phyloP scores from a whole-genome alignment of 352 stramenopile species.

The Globisporangium iwayamae region DNA sequence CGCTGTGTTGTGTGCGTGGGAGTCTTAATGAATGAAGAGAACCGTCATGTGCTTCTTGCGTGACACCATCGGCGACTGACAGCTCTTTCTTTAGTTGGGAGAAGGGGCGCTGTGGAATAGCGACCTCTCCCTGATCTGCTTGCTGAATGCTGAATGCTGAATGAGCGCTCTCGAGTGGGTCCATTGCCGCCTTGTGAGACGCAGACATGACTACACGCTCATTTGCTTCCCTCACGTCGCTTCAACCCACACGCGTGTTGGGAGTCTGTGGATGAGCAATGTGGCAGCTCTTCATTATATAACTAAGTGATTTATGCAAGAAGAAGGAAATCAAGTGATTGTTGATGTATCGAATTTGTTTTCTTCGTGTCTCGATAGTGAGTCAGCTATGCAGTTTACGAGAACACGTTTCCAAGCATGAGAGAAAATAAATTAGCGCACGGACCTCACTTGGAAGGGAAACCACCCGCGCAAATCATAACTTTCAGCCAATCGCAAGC shows the following conservation, averaged over 20 bases:
- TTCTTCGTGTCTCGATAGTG: neutral
- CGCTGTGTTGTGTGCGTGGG: neutral
- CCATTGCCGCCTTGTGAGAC: neutral
- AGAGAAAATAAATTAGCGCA: constrained; percentile 7
- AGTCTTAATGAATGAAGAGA: too few species aligned
- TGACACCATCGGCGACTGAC: too few species aligned
- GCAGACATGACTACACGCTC: too few species aligned
- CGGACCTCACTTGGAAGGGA: neutral
- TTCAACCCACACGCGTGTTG: neutral
- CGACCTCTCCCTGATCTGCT: too few species aligned
- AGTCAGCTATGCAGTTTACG: neutral
- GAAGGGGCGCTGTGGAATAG: too few species aligned
- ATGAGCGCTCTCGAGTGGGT: neutral
- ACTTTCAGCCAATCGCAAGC: neutral
- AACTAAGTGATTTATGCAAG: neutral
- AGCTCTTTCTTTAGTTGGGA: too few species aligned
- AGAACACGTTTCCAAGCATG: neutral
- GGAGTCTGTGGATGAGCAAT: neutral
- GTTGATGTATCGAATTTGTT: too few species aligned
- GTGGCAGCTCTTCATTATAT: neutral
- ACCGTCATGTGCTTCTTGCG: too few species aligned
- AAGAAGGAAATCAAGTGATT: too few species aligned
- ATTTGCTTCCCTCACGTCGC: too few species aligned
- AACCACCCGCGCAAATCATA: constrained; percentile 2
- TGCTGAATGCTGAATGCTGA: too few species aligned